Base-by-base conservation (phyloP, 305 asterid genomes). In the Stenogyne calaminthoides region DNA sequence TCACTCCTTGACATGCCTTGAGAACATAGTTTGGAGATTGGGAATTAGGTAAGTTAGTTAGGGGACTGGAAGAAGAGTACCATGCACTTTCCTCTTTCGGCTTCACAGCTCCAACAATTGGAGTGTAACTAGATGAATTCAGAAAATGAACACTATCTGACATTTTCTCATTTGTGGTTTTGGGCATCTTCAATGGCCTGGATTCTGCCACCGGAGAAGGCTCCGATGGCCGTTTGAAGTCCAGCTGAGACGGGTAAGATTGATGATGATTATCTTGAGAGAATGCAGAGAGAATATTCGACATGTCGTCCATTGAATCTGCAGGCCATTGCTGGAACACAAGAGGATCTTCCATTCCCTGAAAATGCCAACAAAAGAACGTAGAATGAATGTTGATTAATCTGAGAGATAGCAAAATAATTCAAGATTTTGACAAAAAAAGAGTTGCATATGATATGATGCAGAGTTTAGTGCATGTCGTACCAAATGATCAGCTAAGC, bases 321-420 rank as follows among this genome's bases (percentile, higher is more conserved):
- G 52, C 58, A 4, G 80, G 84, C 87, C 91, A 86, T 54, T 84
- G 87, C 42, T 82, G 84, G 64, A 71, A 66, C 69, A 78, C 67
- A 8, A 75, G 69, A 67, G 78, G 76, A 77, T 84, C 86, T 42
- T 86, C 88, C 82, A 84, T 82, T 72, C 80, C 86, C 88, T 86
- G 46, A 8, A 57, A 74, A 44, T 22, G 10, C 2, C 42, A 40
- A n/a, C n/a, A 0, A 6, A 15, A 12, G 19, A 46, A 5, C 0
- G 20, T 20, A 19, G 2, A 0, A 15, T 10, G 4, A n/a, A 10
- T 11, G 4, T 34, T 36, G 9, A 36, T 56, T 10, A 49, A 32
- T 32, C 36, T 32, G 7, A 32, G 36, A 32, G 7, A 32, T 32
- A 32, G 36, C 36, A 58, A 56, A 22, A 60, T 14, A 18, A 44